Conservation (phyloP, 1,139 yeast species). For the Casaregolazyma lundiana region DNA sequence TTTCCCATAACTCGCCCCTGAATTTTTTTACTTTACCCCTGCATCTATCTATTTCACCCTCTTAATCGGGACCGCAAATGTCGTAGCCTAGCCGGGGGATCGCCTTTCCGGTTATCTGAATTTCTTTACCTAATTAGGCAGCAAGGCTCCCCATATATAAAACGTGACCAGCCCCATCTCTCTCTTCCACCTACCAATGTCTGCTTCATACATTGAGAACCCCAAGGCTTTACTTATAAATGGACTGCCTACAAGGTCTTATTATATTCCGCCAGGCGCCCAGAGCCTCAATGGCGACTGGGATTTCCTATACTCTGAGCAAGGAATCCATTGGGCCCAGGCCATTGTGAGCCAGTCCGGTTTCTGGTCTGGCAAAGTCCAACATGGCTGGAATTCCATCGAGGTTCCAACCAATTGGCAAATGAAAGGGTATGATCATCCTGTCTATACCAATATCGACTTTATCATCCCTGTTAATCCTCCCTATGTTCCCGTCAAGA, state of each 20-base stretch:
- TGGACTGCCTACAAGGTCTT: conserved; percentile 26
- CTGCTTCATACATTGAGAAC: conserved; percentile 31
- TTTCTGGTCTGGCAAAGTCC: conserved; percentile 4
- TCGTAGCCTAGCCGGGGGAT: too few relatives aligned
- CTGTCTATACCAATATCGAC: conserved; percentile 34
- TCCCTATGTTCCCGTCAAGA: conserved; percentile 34
- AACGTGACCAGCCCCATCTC: not conserved
- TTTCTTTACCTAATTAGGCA: not conserved
- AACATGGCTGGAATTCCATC: conserved; percentile 19
- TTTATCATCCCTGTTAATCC: conserved; percentile 37
- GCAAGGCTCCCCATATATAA: not conserved
- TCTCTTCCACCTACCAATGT: not conserved
- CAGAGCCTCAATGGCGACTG: conserved; percentile 33
- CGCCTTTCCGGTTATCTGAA: not conserved
- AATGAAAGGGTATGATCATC: conserved; percentile 35
- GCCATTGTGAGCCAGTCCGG: conserved; percentile 17
- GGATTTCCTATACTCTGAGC: conserved; percentile 28
- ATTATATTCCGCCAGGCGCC: conserved; percentile 24
- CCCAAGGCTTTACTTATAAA: conserved; percentile 21
- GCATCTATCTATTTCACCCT: too few relatives aligned
- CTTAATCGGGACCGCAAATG: not conserved
- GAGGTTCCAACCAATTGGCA: conserved; percentile 40
- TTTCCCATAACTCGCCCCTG: not conserved
- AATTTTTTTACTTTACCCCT: too few relatives aligned
- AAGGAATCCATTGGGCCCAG: conserved; percentile 27